Percentiles rank a stretch among this genome's conserved stretches.
phyloP scores from a whole-genome alignment of 2,329 filamentous ascomycete genomes.

The Talaromyces islandicus region DNA sequence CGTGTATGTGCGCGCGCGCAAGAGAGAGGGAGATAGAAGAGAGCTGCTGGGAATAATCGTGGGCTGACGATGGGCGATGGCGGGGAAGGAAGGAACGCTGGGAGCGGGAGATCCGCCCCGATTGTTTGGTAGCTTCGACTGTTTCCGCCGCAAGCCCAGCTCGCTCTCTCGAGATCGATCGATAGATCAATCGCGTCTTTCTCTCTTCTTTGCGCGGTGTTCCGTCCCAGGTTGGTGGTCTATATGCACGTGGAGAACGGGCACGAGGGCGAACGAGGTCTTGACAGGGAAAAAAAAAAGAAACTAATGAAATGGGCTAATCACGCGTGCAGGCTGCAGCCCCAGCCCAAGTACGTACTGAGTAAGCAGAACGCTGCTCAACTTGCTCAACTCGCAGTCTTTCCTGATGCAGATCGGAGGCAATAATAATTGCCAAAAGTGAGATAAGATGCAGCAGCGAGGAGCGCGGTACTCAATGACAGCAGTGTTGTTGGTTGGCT shows the following conservation, averaged over 20 bases:
- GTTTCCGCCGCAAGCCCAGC: neutral
- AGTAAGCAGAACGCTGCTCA: neutral
- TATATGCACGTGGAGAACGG: neutral
- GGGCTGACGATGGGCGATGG: neutral
- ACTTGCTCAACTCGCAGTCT: neutral
- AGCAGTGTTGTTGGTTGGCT: too few species aligned
- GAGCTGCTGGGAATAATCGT: neutral
- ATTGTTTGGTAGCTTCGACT: neutral
- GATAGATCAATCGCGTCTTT: neutral
- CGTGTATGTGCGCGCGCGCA: neutral
- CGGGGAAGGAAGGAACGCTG: constrained; percentile 5
- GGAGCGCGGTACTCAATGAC: neutral
- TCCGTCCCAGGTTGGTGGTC: neutral
- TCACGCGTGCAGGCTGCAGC: neutral
- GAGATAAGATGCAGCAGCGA: neutral
- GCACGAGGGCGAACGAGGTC: neutral
- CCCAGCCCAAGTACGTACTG: neutral
- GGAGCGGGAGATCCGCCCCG: constrained; percentile 11
- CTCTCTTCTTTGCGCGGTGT: neutral
- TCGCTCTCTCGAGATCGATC: neutral
- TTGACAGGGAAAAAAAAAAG: neutral
- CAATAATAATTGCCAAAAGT: neutral
- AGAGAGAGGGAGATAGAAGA: neutral
- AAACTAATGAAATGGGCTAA: neutral
- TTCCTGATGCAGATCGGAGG: neutral